Evolutionary conservation across 164 flowering plant genomes (phyloP).

Genomic region (Houttuynia cordata): DNA sequence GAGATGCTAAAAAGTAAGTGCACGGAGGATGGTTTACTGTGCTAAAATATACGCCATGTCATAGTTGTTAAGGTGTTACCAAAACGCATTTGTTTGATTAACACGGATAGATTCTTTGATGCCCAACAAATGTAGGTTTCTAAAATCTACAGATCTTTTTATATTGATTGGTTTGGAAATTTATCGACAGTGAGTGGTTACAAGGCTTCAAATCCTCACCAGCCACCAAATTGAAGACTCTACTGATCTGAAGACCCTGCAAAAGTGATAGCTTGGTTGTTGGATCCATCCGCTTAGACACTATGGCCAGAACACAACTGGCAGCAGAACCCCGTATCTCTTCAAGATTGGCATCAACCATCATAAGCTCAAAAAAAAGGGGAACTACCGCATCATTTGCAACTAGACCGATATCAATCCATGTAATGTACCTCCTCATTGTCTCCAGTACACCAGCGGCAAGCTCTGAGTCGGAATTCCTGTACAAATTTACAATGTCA

Average conservation of each 20-base stretch:
- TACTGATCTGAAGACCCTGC: constrained; percentile 58
- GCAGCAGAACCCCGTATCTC: constrained; percentile 75
- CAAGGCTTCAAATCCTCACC: no score
- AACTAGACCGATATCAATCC: constrained; percentile 92
- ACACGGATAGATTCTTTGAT: no score
- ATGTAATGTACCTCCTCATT: constrained; percentile 69
- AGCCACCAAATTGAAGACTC: constrained; percentile 57
- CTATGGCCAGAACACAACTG: constrained; percentile 55
- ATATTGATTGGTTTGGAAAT: no score
- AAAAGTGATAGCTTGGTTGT: constrained; percentile 56
- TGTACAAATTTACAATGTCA: constrained; percentile 58
- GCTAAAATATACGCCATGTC: background rate
- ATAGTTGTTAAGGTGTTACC: no score
- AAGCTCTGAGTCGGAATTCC: constrained; percentile 55
- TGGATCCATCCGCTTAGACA: constrained; percentile 80
- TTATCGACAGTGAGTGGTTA: no score
- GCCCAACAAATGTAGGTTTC: no score
- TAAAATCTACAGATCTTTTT: no score
- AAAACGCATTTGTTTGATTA: no score
- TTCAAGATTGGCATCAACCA: constrained; percentile 51
- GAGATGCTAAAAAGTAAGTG: background rate
- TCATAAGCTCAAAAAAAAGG: constrained; percentile 61
- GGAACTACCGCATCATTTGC: constrained; percentile 68
- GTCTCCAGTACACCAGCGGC: constrained; percentile 56
- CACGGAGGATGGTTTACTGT: no score